A percentile compares a stretch with the other conserved stretches of the same genome.
Evolutionary conservation across 345 rosid genomes (phyloP).

Genomic region (Atalantia buxifolia): DNA sequence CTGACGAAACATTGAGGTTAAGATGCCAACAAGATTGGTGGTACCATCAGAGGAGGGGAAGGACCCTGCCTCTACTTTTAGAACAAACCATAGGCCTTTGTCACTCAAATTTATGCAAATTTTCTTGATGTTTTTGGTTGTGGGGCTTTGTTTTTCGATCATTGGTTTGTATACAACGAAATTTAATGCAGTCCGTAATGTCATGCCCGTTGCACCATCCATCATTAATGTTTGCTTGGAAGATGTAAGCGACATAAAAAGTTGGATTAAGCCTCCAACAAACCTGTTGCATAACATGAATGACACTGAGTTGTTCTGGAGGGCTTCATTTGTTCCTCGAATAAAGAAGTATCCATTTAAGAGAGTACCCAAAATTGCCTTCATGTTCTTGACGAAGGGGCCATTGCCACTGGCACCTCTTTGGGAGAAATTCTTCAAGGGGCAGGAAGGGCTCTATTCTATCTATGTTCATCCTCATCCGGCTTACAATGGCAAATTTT

Average conservation of each 20-base stretch:
- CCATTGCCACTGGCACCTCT: constrained; percentile 84
- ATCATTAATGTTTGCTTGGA: constrained; percentile 30
- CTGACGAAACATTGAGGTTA: constrained; percentile 2
- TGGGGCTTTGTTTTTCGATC: constrained; percentile 50
- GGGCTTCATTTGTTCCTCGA: constrained; percentile 67
- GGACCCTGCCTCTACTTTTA: constrained; percentile 29
- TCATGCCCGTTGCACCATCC: constrained; percentile 27
- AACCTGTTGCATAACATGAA: constrained; percentile 65
- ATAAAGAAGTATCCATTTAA: constrained; percentile 52
- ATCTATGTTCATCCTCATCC: constrained; percentile 79
- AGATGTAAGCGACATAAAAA: constrained; percentile 23
- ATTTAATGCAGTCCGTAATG: constrained; percentile 33
- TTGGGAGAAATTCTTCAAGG: constrained; percentile 87
- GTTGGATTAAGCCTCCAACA: constrained; percentile 56
- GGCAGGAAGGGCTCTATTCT: constrained; percentile 57
- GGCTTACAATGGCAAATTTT: constrained; percentile 41
- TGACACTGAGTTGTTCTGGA: constrained; percentile 78
- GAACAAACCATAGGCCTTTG: constrained; percentile 36
- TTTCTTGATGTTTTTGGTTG: constrained; percentile 40
- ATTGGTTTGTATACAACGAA: constrained; percentile 42
- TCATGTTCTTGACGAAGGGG: constrained; percentile 92
- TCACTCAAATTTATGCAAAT: constrained; percentile 39
- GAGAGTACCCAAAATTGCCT: constrained; percentile 83
- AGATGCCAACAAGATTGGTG: constrained; percentile 24
- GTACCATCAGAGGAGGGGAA: constrained; percentile 53